Conservation (phyloP, 495 filamentous ascomycete species). For the Choiromyces venosus region DNA sequence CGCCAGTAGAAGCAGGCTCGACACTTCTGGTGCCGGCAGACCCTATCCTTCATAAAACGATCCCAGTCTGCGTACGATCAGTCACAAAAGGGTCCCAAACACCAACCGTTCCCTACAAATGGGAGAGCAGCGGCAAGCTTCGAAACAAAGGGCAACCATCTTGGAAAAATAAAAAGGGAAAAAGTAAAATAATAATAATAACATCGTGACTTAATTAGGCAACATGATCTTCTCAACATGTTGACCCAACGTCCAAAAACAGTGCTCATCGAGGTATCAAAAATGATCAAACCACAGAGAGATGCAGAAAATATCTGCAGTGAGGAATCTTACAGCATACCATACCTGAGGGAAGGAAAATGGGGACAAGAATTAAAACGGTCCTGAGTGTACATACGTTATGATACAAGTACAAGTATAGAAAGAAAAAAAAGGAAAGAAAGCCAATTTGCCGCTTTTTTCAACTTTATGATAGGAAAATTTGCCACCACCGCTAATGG, state of each 20-base stretch:
- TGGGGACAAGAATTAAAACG: background rate
- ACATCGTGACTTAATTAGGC: background rate
- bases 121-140: background rate
- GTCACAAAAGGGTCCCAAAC: slow-evolving; percentile 37
- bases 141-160: background rate
- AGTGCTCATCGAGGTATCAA: background rate
- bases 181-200: background rate
- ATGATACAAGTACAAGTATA: background rate
- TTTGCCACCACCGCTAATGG: background rate
- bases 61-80: slow-evolving; percentile 37
- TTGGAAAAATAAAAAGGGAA: background rate
- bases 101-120: slow-evolving; percentile 16
- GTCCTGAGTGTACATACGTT: background rate
- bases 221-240: background rate
- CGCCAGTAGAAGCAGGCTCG: background rate
- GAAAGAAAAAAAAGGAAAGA: background rate
- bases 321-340: background rate
- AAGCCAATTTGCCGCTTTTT: background rate
- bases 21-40: slow-evolving; percentile 6
- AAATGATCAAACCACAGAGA: background rate
- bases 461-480: background rate
- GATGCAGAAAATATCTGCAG: background rate
- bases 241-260: background rate
- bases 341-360: background rate
- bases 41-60: slow-evolving; percentile 4